These are phyloP conservation scores for Verticillium tricorpus DNA, from an alignment of 2,329 filamentous ascomycete species.

Conservation along the genomic window DNA sequence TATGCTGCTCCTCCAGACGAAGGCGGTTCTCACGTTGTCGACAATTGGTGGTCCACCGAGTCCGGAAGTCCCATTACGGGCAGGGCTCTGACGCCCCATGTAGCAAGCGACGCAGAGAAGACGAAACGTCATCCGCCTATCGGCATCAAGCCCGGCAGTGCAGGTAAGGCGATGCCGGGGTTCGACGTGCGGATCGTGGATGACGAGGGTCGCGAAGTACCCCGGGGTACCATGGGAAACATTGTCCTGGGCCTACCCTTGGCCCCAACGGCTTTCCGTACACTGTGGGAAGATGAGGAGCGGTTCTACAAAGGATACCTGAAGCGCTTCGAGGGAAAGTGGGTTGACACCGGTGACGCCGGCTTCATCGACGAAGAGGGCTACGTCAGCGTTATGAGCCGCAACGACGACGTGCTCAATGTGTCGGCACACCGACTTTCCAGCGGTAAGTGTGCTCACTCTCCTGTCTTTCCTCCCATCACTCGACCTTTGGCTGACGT, in stretches of 20 bases:
- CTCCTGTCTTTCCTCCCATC: neutral
- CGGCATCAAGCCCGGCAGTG: constrained; percentile 74
- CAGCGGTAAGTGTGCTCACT: constrained; percentile 55
- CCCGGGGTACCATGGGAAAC: constrained; percentile 78
- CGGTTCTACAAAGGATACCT: constrained; percentile 84
- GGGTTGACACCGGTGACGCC: constrained; percentile 89
- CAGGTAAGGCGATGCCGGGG: constrained; percentile 86
- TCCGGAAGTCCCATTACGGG: constrained; percentile 55
- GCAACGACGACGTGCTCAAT: constrained; percentile 85
- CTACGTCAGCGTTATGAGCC: constrained; percentile 60
- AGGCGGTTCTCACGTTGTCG: constrained; percentile 50
- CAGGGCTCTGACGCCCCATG: constrained; percentile 34
- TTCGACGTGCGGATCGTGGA: constrained; percentile 85
- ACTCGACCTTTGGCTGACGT: neutral
- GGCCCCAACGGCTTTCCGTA: constrained; percentile 81
- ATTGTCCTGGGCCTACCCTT: constrained; percentile 81
- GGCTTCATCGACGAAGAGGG: constrained; percentile 77
- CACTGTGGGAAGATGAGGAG: constrained; percentile 79
- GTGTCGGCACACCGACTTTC: constrained; percentile 91
- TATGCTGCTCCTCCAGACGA: constrained; percentile 53
- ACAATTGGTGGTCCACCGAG: constrained; percentile 61
- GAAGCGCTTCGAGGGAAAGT: constrained; percentile 73
- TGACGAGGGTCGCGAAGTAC: constrained; percentile 69
- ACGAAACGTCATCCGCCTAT: constrained; percentile 28
- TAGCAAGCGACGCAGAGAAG: constrained; percentile 29